Conservation (phyloP, 371 early-diverging fungal species). For the Basidiobolus heterosporus region DNA sequence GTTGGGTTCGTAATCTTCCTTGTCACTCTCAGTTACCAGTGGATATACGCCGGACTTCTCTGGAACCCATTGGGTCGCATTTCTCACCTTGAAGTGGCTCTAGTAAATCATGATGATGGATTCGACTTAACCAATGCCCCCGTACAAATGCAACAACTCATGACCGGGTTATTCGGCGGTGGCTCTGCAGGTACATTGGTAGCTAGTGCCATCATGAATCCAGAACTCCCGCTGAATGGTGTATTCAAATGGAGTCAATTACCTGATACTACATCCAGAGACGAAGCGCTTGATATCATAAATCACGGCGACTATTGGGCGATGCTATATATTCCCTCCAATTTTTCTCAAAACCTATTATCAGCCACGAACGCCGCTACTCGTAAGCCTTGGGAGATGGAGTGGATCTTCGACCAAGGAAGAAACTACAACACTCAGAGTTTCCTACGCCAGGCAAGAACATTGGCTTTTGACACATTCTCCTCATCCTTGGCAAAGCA, state of each 20-base stretch:
- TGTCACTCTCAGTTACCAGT: not conserved
- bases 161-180: slow-evolving; percentile 11
- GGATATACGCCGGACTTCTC: slow-evolving; percentile 18
- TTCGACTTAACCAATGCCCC: slow-evolving; percentile 15
- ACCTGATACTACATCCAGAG: slow-evolving; percentile 10
- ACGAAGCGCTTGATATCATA: slow-evolving; percentile 10
- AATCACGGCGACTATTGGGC: slow-evolving; percentile 18
- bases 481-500: no score
- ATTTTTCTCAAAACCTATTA: slow-evolving; percentile 20
- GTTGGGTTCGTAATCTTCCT: no score
- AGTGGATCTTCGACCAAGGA: slow-evolving; percentile 17
- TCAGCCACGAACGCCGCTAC: slow-evolving; percentile 7
- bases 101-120: slow-evolving; percentile 21
- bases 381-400: slow-evolving; percentile 9
- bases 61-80: slow-evolving; percentile 21
- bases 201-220: slow-evolving; percentile 11
- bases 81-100: slow-evolving; percentile 14
- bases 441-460: slow-evolving; percentile 6
- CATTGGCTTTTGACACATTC: no score
- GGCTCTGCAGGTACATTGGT: slow-evolving; percentile 11
- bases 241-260: slow-evolving; percentile 11
- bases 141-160: slow-evolving; percentile 7
- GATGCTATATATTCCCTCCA: slow-evolving; percentile 22
- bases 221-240: slow-evolving; percentile 8
- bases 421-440: slow-evolving; percentile 14